A percentile compares a stretch with the other conserved stretches of the same genome.
These are phyloP conservation scores for Cordyceps cateniannulata DNA, from an alignment of 2,329 filamentous ascomycete genomes.

Conservation along the genomic window DNA sequence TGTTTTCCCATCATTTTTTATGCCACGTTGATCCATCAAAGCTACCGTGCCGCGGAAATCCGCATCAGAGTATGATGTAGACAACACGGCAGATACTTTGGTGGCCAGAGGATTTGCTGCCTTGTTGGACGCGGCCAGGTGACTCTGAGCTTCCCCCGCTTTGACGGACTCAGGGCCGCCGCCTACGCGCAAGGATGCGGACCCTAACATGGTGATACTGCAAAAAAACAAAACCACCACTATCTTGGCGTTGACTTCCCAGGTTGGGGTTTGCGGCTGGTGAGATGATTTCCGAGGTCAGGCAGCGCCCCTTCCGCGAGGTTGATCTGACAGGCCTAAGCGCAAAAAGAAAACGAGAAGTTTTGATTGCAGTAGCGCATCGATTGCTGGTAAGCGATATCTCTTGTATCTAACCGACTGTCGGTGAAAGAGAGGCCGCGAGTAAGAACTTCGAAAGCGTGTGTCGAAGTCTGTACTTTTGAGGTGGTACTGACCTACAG, in stretches of 20 bases:
- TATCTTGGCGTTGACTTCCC: background rate
- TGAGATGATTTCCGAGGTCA: background rate
- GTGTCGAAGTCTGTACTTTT: too few species aligned
- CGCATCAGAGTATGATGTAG: slow-evolving; percentile 84
- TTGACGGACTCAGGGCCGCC: background rate
- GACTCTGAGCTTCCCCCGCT: background rate
- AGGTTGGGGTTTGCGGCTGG: background rate
- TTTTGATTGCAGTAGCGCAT: too few species aligned
- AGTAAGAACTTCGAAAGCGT: too few species aligned
- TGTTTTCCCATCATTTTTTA: slow-evolving; percentile 70
- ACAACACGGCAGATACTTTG: slow-evolving; percentile 79
- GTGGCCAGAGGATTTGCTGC: slow-evolving; percentile 64
- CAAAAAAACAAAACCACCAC: background rate
- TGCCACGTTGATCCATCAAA: slow-evolving; percentile 65
- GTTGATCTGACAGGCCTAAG: too few species aligned
- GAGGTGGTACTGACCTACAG: too few species aligned
- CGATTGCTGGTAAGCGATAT: too few species aligned
- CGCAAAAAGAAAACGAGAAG: too few species aligned
- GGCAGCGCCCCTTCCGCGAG: background rate
- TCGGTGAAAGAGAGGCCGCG: too few species aligned
- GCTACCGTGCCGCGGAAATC: slow-evolving; percentile 82
- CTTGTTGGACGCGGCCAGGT: slow-evolving; percentile 22
- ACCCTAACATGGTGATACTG: background rate
- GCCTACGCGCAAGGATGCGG: background rate
- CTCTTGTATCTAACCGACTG: too few species aligned